These are phyloP conservation scores for Dillenia suffruticosa DNA, from an alignment of 164 flowering plant genomes.

Conservation along the genomic window DNA sequence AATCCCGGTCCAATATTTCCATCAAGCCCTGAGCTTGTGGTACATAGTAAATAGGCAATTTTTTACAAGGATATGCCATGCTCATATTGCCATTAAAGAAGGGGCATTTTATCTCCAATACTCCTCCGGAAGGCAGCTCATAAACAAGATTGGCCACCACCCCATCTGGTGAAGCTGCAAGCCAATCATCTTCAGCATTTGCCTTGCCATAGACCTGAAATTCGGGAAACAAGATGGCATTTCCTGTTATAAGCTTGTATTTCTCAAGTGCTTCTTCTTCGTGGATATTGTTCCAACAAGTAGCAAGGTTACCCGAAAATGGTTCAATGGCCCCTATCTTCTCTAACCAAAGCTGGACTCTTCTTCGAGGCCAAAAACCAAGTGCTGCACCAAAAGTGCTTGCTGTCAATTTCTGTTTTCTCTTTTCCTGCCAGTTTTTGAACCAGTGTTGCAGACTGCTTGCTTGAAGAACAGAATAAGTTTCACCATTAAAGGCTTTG, in stretches of 20 bases:
- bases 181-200: conserved; percentile 42
- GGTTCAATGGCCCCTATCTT: conserved; percentile 55
- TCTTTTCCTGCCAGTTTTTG: conserved; percentile 62
- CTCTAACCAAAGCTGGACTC: conserved; percentile 66
- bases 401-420: conserved; percentile 60
- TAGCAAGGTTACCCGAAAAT: conserved; percentile 49
- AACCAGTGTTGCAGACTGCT: conserved; percentile 47
- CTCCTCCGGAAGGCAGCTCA: conserved; percentile 44
- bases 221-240: conserved; percentile 31
- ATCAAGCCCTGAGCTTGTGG: conserved; percentile 77
- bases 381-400: conserved; percentile 63
- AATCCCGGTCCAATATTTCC: conserved; percentile 66
- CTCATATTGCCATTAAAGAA: conserved; percentile 37
- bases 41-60: conserved; percentile 47
- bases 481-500: conserved; percentile 8
- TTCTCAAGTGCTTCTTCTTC: conserved; percentile 62
- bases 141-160: conserved; percentile 24
- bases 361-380: conserved; percentile 55
- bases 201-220: conserved; percentile 38
- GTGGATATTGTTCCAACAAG: conserved; percentile 52
- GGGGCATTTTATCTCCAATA: conserved; percentile 67
- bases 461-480: conserved; percentile 26
- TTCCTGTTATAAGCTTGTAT: conserved; percentile 56
- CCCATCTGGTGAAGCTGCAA: conserved; percentile 77
- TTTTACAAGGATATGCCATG: conserved; percentile 47